Evolutionary conservation across 192 early-diverging fungal genomes (phyloP), one percentile per base, ranked within the genome.

Genomic region (Umbelopsis ramanniana): DNA sequence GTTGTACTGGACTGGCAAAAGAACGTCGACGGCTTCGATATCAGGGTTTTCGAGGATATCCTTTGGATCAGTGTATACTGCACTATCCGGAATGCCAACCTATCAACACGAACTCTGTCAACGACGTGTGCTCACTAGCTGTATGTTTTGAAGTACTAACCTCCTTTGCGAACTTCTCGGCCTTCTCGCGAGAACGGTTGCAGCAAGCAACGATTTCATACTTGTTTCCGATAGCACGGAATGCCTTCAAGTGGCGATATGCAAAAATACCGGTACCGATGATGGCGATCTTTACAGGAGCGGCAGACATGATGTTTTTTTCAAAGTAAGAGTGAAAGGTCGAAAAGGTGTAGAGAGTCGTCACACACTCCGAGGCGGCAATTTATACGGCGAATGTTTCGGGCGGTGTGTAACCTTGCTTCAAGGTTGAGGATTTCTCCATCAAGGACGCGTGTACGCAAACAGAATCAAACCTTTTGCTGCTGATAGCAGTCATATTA

Each of bases 251-350:
- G 48, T 81, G 79, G 52, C 79, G 79, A 38, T 76, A 37, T 43
- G 79, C 79, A 48, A 81, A 81, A 29, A 81, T 81, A 26, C 79
- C 79, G 19, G 79, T 80, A 45, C 79, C 79, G 26, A 80, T 76
- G 60, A 80, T 80, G 63, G 74, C 79, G 33, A 81, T 57, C 54
- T 67, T 76, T 24, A 81, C 69, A 50, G 79, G 75, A 37, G 57
- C 57, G 35, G 57, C 57, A 63, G 57, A 29, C 57, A 63, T 63
- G n/a, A 14, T 63, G 17, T 35, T n/a, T 14, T 43, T 43, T 12
- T 43, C 2, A 11, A 4, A 29, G 12, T 10, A 37, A 19, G 57
- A 37, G 14, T 37, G 19, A 37, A 63, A 10, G 33, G 5, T 29
- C 33, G 37, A 63, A 29, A 6, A 35, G 26, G 6, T 63, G 14